Evolutionary conservation across 805 yeast species (phyloP), one percentile per base, ranked within the genome.

Genomic region (Candida montana): DNA sequence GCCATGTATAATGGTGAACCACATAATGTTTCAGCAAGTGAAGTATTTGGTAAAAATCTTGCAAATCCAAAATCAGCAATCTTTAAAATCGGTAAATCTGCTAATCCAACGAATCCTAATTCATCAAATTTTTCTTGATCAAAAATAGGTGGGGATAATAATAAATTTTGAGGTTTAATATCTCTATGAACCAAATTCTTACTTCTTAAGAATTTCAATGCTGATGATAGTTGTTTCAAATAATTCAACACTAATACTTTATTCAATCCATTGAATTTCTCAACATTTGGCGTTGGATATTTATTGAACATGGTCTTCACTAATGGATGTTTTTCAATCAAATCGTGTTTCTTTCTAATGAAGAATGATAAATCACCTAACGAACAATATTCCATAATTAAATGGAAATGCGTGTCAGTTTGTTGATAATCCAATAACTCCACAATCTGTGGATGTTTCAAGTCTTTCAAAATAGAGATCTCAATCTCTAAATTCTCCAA

Each of bases 1-100:
- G 99, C 99, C 99, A 93, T 93, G 64, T 93, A 93, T 33, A 93
- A 72, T 3, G 99, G 99, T 10, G 96, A 87, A 1, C 99, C 99
- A 71, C 99, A 93, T 51, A 93, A 69, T 2, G 99, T 93, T 59
- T 93, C 99, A 2, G 98, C 98, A 77, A 93, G 72, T 2, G 96
- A 82, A 2, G 97, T 84, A 37, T 85, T 80, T 7, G 99, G 99
- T 54, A 93, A 71, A 58, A 90, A 86, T 47, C 98, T 73, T 5
- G 99, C 99, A 67, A 93, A 93, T 1, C 99, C 99, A 64, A 93
- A 93, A 66, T 93, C 99, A 11, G 99, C 99, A 46, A 93, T 81
- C 62, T 91, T 91, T 48, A 93, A 71, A 9, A 90, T 75, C 1
- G 99, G 99, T 47, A 93, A 68, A 52, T 87, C 95, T 80, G 91